A percentile compares a stretch with the other conserved stretches of the same genome.
Evolutionary conservation across 176 grass and related monocot genomes (phyloP).

Genomic region (Bromus sterilis): DNA sequence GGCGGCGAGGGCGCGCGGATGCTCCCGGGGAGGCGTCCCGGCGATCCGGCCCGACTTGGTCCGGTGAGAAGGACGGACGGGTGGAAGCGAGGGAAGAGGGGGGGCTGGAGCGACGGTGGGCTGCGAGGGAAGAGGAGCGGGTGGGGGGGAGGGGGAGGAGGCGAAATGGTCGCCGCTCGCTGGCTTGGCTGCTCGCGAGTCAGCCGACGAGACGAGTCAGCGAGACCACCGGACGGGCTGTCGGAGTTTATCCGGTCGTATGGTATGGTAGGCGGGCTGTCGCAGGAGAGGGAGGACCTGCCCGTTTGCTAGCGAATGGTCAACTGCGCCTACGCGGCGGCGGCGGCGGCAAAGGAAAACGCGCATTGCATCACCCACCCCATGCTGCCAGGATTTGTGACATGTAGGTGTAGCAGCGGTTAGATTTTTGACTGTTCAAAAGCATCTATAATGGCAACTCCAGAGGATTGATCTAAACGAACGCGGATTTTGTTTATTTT

Average conservation of each 20-base stretch:
- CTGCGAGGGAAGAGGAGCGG: background rate
- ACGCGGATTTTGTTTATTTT: too few species aligned
- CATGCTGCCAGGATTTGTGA: too few species aligned
- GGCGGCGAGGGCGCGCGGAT: background rate
- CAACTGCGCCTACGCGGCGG: too few species aligned
- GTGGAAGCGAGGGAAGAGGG: background rate
- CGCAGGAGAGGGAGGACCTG: too few species aligned
- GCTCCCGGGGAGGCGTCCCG: background rate
- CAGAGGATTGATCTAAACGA: too few species aligned
- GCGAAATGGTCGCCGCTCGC: background rate
- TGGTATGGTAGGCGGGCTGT: background rate
- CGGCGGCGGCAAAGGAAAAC: too few species aligned
- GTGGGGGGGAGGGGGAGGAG: background rate
- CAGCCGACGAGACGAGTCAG: background rate
- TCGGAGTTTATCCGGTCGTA: background rate
- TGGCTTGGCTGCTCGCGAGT: background rate
- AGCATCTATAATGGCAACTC: too few species aligned
- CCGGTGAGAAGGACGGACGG: background rate
- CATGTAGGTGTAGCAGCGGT: too few species aligned
- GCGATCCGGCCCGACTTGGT: background rate
- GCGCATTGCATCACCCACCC: too few species aligned
- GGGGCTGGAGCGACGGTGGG: background rate
- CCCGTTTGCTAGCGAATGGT: too few species aligned
- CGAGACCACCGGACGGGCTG: too few species aligned
- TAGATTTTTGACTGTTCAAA: too few species aligned